Evolutionary conservation across 73 alveolate genomes (phyloP).

Genomic region (Uronychia binucleata): DNA sequence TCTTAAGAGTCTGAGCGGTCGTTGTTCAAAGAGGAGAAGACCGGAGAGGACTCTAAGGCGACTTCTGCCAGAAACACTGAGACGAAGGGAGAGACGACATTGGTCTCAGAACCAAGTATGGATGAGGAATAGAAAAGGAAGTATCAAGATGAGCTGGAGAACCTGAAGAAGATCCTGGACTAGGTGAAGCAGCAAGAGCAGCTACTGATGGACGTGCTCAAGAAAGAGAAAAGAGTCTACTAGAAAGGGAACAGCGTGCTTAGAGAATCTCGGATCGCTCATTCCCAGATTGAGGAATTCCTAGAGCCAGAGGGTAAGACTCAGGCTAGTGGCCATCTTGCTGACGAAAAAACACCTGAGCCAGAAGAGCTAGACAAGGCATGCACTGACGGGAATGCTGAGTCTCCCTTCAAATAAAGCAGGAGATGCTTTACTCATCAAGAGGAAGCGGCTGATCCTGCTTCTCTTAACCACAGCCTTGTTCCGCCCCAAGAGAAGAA

Average conservation of each 20-base stretch:
- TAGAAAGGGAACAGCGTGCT: neutral
- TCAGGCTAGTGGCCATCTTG: too few relatives aligned
- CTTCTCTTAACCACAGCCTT: neutral
- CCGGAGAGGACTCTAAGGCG: too few relatives aligned
- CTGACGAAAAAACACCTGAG: too few relatives aligned
- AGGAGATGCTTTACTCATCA: too few relatives aligned
- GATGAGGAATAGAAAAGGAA: neutral
- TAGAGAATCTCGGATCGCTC: neutral
- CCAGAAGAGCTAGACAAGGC: neutral
- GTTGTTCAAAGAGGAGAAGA: too few relatives aligned
- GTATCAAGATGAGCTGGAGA: neutral
- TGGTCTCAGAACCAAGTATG: too few relatives aligned
- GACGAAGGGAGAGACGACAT: too few relatives aligned
- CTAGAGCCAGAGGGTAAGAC: neutral
- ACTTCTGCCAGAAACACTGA: too few relatives aligned
- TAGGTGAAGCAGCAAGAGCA: neutral
- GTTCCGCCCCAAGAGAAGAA: neutral
- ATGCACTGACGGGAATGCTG: neutral
- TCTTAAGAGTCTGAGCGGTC: too few relatives aligned
- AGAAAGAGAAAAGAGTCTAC: neutral
- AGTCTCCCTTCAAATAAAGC: too few relatives aligned
- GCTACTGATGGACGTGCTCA: neutral
- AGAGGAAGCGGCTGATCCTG: neutral
- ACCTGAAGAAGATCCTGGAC: neutral
- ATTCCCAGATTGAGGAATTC: neutral